Evolutionary conservation across 2,329 filamentous ascomycete genomes (phyloP), one percentile per base, ranked within the genome.

Genomic region (Pseudopithomyces maydicus): DNA sequence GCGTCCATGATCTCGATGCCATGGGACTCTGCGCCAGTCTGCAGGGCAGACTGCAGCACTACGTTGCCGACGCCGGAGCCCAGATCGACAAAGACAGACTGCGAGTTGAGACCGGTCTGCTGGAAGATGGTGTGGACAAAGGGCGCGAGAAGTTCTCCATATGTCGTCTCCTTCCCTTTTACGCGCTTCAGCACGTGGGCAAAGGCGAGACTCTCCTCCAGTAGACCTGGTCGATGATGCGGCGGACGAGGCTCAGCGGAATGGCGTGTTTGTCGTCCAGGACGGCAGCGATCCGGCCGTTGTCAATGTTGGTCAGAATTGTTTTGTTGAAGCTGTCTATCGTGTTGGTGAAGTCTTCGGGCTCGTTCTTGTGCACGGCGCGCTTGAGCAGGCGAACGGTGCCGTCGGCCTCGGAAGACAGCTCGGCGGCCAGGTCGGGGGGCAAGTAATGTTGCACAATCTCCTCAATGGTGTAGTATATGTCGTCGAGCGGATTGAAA

Each of bases 61-160:
- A 98, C 94, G 72, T 98, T 99, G 46, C 94, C 95, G 15, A 98
- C 95, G 29, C 95, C 95, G 1, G 94, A 98, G 47, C 95, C 95
- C 14, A 99, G 84, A 72, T 99, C 95, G 57, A 99, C 88, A 73
- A 99, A 98, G 36, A 96, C 87, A 66, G 96, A 90, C 48, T 88
- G 85, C 0, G 91, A 94, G 57, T 86, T 92, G 74, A 98, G 86
- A 43, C 86, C 82, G 2, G 90, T 90, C 73, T 91, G 85, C 15
- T 88, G 85, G 65, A 99, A 88, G 57, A 98, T 91, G 56, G 88
- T 86, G 60, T 89, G 90, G 62, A 95, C 85, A 71, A 99, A 96
- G 1, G 88, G 88, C 19, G 92, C 90, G 29, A 95, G 82, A 23
- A 99, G 85, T 75, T 99, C 95, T 71, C 95, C 95, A 72, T 99